Conservation (phyloP, 805 yeast species). For the Priceomyces carsonii region DNA sequence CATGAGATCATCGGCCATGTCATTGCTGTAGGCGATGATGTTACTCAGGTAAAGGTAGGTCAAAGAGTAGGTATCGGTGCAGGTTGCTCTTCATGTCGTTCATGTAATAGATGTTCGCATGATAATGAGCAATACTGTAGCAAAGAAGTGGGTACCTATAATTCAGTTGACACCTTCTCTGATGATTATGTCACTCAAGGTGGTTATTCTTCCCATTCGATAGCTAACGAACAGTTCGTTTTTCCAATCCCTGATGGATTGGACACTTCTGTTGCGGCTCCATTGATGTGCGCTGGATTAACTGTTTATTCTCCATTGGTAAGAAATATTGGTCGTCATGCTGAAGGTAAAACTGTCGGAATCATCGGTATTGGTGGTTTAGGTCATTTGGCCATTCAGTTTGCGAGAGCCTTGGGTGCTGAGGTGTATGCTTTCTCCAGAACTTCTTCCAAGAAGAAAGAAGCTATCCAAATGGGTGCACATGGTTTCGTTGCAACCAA, state of each 20-base stretch:
- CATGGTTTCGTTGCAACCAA: slow-evolving; percentile 53
- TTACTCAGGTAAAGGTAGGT: slow-evolving; percentile 57
- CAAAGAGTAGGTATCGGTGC: slow-evolving; percentile 85
- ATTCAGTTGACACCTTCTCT: slow-evolving; percentile 33
- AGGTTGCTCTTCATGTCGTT: slow-evolving; percentile 57
- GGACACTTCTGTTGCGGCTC: slow-evolving; percentile 47
- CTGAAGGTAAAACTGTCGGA: slow-evolving; percentile 49
- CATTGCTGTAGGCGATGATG: slow-evolving; percentile 57
- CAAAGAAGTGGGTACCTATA: slow-evolving; percentile 52
- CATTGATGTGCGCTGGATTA: slow-evolving; percentile 58
- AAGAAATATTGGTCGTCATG: slow-evolving; percentile 36
- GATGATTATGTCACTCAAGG: slow-evolving; percentile 37
- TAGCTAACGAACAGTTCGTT: slow-evolving; percentile 44
- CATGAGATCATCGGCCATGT: slow-evolving; percentile 69
- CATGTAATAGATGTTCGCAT: slow-evolving; percentile 55
- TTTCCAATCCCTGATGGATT: slow-evolving; percentile 51
- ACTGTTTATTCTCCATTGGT: slow-evolving; percentile 54
- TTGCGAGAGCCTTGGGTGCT: slow-evolving; percentile 64
- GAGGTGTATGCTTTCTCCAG: slow-evolving; percentile 62
- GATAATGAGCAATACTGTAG: slow-evolving; percentile 51
- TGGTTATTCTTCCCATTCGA: slow-evolving; percentile 51
- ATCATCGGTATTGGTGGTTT: slow-evolving; percentile 67
- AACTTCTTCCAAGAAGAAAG: slow-evolving; percentile 47
- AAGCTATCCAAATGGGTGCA: slow-evolving; percentile 57
- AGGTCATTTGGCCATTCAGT: slow-evolving; percentile 63